Percentiles rank a stretch among this genome's conserved stretches.
Conservation (phyloP, 1,284 basidiomycete species). For the Irpex lacteus region DNA sequence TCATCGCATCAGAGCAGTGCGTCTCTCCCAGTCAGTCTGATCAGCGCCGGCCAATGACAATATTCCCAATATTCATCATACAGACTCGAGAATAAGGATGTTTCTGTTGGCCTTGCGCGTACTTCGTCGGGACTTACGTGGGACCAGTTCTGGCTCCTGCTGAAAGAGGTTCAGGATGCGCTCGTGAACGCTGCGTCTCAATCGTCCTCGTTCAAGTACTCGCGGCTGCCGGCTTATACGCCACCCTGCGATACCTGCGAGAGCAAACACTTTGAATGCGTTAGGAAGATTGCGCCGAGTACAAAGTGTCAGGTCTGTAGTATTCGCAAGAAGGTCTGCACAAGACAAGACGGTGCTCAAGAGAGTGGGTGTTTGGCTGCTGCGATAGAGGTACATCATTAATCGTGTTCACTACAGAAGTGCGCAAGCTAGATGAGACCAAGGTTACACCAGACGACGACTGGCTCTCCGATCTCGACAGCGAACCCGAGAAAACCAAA, state of each 20-base stretch:
- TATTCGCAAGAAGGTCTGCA: slow-evolving; percentile 2
- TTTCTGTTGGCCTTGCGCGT: background rate
- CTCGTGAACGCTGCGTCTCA: background rate
- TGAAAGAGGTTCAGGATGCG: slow-evolving; percentile 1
- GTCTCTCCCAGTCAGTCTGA: background rate
- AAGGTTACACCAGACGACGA: background rate
- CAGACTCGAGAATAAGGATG: slow-evolving; percentile 1
- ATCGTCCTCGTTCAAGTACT: background rate
- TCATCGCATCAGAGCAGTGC: slow-evolving; percentile 6
- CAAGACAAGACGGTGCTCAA: background rate
- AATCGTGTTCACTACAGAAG: background rate
- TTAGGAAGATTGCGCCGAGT: background rate
- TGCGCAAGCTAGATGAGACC: background rate
- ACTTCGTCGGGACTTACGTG: background rate
- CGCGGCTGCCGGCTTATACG: background rate
- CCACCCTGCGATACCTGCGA: background rate
- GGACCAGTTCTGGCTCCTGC: background rate
- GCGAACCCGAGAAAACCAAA: background rate
- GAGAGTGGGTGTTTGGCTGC: background rate
- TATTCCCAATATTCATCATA: background rate
- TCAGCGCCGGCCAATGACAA: background rate
- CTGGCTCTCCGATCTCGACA: background rate
- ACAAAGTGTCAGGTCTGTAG: slow-evolving; percentile 2
- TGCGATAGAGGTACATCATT: background rate
- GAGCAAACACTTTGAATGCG: background rate